Base-by-base conservation (phyloP, 164 flowering plant species). In the Paratinospora sagittata region DNA sequence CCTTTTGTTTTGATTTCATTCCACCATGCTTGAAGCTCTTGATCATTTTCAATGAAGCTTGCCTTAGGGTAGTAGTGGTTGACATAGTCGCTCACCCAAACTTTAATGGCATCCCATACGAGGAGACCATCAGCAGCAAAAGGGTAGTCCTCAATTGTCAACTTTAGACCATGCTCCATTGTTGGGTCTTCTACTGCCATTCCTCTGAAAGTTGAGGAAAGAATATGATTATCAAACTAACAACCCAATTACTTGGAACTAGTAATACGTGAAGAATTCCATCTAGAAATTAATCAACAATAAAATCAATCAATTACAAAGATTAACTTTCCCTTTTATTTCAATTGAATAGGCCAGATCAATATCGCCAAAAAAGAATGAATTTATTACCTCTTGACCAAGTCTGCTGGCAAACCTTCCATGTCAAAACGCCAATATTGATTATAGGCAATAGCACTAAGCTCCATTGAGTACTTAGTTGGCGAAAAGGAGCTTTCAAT, bases 11-110 rank as follows among this genome's bases (percentile, higher is more conserved):
- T 85, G 24, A 91, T n/a, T 78, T 93, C 96, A 0, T 63, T 36
- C 98, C 94, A 91, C 94, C 97, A 91, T 24, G 89, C 80, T 55
- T 90, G 93, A 70, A 93, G 88, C 72, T 93, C 98, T 1, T 78
- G 2, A 74, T 91, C 97, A 10, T 27, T 70, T 58, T 77, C 79
- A 39, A 91, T 71, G 36, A 72, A 66, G n/a, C 76, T 78, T 39
- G 90, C 85, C 0, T 74, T 63, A 2, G 78, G 70, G 78, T 91
- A 93, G 80, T 93, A 93, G 47, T 83, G 79, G 14, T 81, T 75
- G 77, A 91, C 88, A 65, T 91, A 91, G 10, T 91, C 92, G 0
- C 63, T 49, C 7, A 91, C 97, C 97, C 97, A 93, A 1, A 72
- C 75, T 73, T 87, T 81, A 61, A 91, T 93, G 17, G 95, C 91